Evolutionary conservation across 2,329 filamentous ascomycete species (phyloP).

Genomic region (Diaporthe helianthi): DNA sequence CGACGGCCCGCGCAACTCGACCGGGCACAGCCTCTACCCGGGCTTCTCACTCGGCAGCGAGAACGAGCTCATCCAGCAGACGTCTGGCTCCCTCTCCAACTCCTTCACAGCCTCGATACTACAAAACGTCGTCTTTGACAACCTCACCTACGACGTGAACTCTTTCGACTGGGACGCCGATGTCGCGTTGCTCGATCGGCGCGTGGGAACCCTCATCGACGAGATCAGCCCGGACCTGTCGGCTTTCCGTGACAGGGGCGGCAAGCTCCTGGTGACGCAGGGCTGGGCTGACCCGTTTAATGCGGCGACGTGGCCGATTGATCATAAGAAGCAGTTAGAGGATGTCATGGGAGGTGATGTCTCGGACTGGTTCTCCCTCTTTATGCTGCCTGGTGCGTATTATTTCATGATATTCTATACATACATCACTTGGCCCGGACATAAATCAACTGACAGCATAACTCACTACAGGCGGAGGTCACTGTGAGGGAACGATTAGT

Average conservation of each 20-base stretch:
- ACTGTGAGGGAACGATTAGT: not conserved
- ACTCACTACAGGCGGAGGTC: not conserved
- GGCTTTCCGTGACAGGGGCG: constrained; percentile 13
- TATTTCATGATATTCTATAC: not conserved
- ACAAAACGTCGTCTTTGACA: not conserved
- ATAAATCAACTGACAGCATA: not conserved
- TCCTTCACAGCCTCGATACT: constrained; percentile 16
- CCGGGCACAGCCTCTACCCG: not conserved
- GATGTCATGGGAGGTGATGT: constrained; percentile 5
- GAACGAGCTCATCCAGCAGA: constrained; percentile 19
- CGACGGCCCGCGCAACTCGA: constrained; percentile 15
- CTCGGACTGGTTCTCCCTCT: constrained; percentile 1
- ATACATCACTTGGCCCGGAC: too few relatives aligned
- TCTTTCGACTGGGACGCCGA: constrained; percentile 13
- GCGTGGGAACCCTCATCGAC: constrained; percentile 18
- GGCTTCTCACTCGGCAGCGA: constrained; percentile 17
- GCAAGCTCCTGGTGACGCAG: constrained; percentile 23
- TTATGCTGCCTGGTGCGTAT: constrained; percentile 5
- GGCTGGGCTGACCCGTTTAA: constrained; percentile 20
- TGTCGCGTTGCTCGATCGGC: not conserved
- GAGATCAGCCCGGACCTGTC: constrained; percentile 23
- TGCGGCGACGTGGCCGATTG: constrained; percentile 9
- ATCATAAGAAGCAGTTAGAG: constrained; percentile 12
- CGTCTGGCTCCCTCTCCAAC: not conserved
- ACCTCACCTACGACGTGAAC: not conserved